Conservation (phyloP, 75 land plant genomes). For the Pseudotsuga menziesii region DNA sequence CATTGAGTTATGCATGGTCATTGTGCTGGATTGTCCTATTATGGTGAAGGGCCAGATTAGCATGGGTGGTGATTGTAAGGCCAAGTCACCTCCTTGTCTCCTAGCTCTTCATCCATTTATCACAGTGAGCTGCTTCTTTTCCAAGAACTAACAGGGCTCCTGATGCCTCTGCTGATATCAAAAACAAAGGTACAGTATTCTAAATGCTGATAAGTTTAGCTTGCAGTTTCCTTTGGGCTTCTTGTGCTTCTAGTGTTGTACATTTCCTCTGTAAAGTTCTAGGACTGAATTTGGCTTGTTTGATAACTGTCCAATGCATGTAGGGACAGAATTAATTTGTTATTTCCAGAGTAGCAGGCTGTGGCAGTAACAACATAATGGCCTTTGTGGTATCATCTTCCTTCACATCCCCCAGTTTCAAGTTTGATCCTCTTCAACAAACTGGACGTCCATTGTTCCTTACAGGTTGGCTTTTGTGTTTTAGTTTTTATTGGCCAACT, state of each 20-base stretch:
- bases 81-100: conserved; percentile 2
- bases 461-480: neutral
- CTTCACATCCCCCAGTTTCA: conserved; percentile 31
- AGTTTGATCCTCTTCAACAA: conserved; percentile 40
- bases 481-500: neutral
- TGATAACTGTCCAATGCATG: neutral
- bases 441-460: neutral
- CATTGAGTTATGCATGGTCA: too few relatives aligned
- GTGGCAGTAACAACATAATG: conserved; percentile 18
- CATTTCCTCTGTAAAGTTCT: neutral
- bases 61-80: neutral
- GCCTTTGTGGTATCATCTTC: conserved; percentile 53
- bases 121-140: neutral
- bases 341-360: neutral
- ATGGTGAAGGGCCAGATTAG: neutral
- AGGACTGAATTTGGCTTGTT: neutral
- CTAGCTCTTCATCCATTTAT: neutral
- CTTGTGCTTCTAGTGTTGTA: neutral
- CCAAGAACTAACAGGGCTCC: neutral
- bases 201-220: neutral
- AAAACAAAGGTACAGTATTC: neutral
- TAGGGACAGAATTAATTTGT: neutral
- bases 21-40: conserved; percentile 1
- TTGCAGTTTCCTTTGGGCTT: neutral
- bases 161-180: neutral